Evolutionary conservation across 257 asterid species (phyloP).

Genomic region (Galeopsis tetrahit): DNA sequence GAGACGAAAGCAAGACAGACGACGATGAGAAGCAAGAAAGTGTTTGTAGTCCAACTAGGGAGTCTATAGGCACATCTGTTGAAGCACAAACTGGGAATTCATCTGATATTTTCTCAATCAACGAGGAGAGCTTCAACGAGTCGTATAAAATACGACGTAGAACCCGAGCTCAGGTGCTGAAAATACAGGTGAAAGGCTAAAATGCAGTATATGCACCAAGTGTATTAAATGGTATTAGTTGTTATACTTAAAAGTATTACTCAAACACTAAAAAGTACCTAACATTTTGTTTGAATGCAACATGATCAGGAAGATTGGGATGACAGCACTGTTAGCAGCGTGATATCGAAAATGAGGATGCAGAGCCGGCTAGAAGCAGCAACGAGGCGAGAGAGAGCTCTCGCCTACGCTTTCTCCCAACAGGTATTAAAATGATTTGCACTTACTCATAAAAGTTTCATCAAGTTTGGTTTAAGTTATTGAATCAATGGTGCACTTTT

Average conservation of each 20-base stretch:
- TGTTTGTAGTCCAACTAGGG: constrained; percentile 40
- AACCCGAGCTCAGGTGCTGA: constrained; percentile 45
- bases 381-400: constrained; percentile 67
- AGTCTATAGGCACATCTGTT: constrained; percentile 55
- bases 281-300: neutral
- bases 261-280: too few species aligned
- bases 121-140: constrained; percentile 34
- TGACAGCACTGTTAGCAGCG: constrained; percentile 63
- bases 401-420: constrained; percentile 69
- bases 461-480: too few species aligned
- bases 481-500: too few species aligned
- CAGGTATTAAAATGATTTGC: constrained; percentile 47
- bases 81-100: constrained; percentile 65
- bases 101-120: constrained; percentile 43
- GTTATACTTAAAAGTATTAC: too few species aligned
- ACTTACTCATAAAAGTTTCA: too few species aligned
- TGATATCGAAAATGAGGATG: constrained; percentile 50
- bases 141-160: constrained; percentile 35
- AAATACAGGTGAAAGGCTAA: constrained; percentile 52
- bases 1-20: neutral
- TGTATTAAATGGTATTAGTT: too few species aligned
- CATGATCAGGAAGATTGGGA: constrained; percentile 65
- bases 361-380: constrained; percentile 60
- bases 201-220: too few species aligned
- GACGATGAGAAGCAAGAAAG: constrained; percentile 30